Base-by-base conservation (phyloP, 805 yeast species). In the Saccharomycopsis capsularis region DNA sequence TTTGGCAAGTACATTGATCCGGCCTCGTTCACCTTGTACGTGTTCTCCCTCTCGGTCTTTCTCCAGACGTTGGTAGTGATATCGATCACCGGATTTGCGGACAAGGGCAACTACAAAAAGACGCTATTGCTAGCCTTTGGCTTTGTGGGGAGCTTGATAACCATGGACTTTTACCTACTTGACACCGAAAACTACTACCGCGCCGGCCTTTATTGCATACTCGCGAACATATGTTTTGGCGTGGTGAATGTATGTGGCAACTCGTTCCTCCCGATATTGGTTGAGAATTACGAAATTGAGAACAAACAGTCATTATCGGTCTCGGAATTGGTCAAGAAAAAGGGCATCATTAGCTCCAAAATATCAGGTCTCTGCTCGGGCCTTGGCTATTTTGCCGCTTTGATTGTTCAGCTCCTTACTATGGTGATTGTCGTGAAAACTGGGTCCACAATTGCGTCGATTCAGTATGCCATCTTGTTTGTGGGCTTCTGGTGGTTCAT, bases 161-260 rank as follows among this genome's bases (percentile, higher is more conserved):
- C 88, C 0, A 68, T 76, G 44, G 46, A 63, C 3, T 77, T 76
- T 63, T 70, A 65, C 25, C 54, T 55, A 40, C 54, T 66, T 13
- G 51, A 54, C 22, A 42, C 59, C 9, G 45, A 59, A n/a, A 67
- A 64, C 32, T 60, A 59, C 32, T 65, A 65, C 40, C 42, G 58
- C 23, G 55, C 68, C 16, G 68, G 82, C 0, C 21, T 76, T 0
- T 62, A 81, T 15, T 82, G 85, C 15, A 71, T 83, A 4, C 43
- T 79, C 0, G 82, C 87, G 1, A 85, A 82, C 57, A 70, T 82
- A 15, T 75, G 84, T 21, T 85, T 77, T 63, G 95, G 95, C 1
- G 86, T 84, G 6, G 87, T 82, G 2, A 81, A 81, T 48, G 91
- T 85, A 9, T 82, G 89, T 55, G 90, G 89, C 4, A 85, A 85